Evolutionary conservation across 352 stramenopile genomes (phyloP).

Genomic region (Phytophthora tentaculata): DNA sequence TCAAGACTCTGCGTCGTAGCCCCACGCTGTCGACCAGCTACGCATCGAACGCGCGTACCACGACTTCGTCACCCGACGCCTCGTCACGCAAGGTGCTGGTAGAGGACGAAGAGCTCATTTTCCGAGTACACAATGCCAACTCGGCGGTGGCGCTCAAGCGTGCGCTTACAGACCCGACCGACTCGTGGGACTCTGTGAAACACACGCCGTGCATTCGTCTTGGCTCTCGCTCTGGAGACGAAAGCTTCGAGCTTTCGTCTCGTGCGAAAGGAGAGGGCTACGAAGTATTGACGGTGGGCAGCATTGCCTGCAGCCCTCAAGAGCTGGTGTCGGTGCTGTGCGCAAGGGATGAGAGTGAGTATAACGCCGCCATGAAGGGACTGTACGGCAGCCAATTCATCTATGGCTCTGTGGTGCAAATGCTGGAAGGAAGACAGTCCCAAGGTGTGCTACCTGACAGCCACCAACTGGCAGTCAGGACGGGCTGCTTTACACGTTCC

Average conservation of each 20-base stretch:
- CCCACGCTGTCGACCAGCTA: slow-evolving; percentile 15
- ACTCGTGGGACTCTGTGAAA: slow-evolving; percentile 29
- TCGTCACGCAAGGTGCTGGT: slow-evolving; percentile 30
- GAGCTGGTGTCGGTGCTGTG: slow-evolving; percentile 37
- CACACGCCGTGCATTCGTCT: slow-evolving; percentile 21
- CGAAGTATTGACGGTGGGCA: slow-evolving; percentile 36
- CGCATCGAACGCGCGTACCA: slow-evolving; percentile 17
- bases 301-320: slow-evolving; percentile 37
- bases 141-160: slow-evolving; percentile 25
- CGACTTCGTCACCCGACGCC: slow-evolving; percentile 13
- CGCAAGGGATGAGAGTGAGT: slow-evolving; percentile 32
- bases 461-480: slow-evolving; percentile 50
- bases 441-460: slow-evolving; percentile 1
- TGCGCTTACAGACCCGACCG: slow-evolving; percentile 25
- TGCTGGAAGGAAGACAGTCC: slow-evolving; percentile 15
- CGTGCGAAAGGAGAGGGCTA: slow-evolving; percentile 13
- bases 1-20: slow-evolving; percentile 19
- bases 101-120: slow-evolving; percentile 36
- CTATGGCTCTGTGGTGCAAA: slow-evolving; percentile 56
- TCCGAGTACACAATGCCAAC: slow-evolving; percentile 17
- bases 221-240: slow-evolving; percentile 8
- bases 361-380: slow-evolving; percentile 48
- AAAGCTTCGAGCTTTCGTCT: slow-evolving; percentile 8
- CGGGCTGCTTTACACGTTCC: slow-evolving; percentile 47
- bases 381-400: slow-evolving; percentile 50